These are phyloP conservation scores for Sungouiella thailandica DNA, from an alignment of 805 yeast genomes.

Conservation along the genomic window DNA sequence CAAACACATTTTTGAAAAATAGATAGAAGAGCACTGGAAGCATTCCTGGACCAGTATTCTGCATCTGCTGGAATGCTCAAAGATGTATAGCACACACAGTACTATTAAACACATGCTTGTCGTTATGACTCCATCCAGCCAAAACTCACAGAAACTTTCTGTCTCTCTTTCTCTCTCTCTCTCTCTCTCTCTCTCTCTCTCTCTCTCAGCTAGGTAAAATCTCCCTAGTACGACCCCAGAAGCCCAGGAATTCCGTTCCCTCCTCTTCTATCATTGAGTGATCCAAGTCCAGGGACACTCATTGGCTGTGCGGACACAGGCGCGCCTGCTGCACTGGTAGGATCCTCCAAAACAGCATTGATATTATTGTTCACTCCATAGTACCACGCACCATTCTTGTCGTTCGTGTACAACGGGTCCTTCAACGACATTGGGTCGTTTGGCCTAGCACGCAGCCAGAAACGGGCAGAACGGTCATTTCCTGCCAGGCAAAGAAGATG, in stretches of 20 bases:
- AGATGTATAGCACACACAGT: too few relatives aligned
- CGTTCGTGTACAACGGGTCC: slow-evolving; percentile 74
- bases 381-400: slow-evolving; percentile 55
- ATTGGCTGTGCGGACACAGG: slow-evolving; percentile 2
- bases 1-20: too few relatives aligned
- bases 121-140: too few relatives aligned
- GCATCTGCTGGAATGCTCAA: too few relatives aligned
- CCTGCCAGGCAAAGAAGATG: slow-evolving; percentile 90
- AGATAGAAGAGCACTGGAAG: too few relatives aligned
- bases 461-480: slow-evolving; percentile 84
- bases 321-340: slow-evolving; percentile 3
- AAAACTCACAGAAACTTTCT: too few relatives aligned
- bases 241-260: slow-evolving; percentile 10
- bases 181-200: slow-evolving; percentile 2
- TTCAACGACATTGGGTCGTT: slow-evolving; percentile 78
- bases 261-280: slow-evolving; percentile 6
- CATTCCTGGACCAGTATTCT: too few relatives aligned
- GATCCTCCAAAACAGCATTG: slow-evolving; percentile 30
- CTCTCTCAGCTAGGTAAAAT: too few relatives aligned
- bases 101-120: too few relatives aligned
- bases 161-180: slow-evolving; percentile 1
- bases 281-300: slow-evolving; percentile 13
- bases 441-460: slow-evolving; percentile 93
- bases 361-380: slow-evolving; percentile 42
- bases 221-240: too few relatives aligned